Conservation (phyloP, 2,329 filamentous ascomycete genomes). For the Xylaria sp. region DNA sequence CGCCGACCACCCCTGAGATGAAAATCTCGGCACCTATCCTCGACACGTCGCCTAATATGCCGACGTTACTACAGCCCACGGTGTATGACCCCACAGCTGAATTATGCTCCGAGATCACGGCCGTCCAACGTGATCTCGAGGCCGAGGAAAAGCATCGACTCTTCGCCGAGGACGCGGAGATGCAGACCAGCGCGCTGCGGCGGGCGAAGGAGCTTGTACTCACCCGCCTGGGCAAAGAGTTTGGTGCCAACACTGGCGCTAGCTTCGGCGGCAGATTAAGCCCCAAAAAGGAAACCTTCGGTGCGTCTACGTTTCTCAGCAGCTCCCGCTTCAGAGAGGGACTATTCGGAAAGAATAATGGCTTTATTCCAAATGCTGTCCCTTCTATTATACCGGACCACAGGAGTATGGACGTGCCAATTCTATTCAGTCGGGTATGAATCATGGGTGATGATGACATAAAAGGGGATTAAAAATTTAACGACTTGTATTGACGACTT, state of each 20-base stretch:
- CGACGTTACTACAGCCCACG: slow-evolving; percentile 64
- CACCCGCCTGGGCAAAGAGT: slow-evolving; percentile 67
- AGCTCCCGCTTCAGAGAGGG: slow-evolving; percentile 55
- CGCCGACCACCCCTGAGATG: slow-evolving; percentile 42
- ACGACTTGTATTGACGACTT: slow-evolving; percentile 42
- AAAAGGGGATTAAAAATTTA: slow-evolving; percentile 28
- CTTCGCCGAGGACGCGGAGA: slow-evolving; percentile 66
- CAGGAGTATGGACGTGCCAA: slow-evolving; percentile 65
- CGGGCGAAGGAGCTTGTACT: slow-evolving; percentile 70
- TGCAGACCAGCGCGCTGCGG: slow-evolving; percentile 64
- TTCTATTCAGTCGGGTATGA: slow-evolving; percentile 63
- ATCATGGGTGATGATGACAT: slow-evolving; percentile 22
- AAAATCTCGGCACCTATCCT: slow-evolving; percentile 63
- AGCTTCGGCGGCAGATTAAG: slow-evolving; percentile 45
- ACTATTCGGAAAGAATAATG: slow-evolving; percentile 52
- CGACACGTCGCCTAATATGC: slow-evolving; percentile 57
- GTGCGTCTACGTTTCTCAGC: slow-evolving; percentile 51
- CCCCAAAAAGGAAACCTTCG: slow-evolving; percentile 42
- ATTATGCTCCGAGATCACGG: slow-evolving; percentile 61
- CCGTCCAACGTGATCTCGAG: slow-evolving; percentile 67
- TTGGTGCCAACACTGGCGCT: slow-evolving; percentile 48
- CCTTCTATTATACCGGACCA: slow-evolving; percentile 47
- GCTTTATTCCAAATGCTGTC: slow-evolving; percentile 29
- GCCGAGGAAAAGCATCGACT: slow-evolving; percentile 65
- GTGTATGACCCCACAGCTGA: slow-evolving; percentile 62